Conservation (phyloP, 768 basidiomycete genomes). For the Xerocomellus amylosporus region DNA sequence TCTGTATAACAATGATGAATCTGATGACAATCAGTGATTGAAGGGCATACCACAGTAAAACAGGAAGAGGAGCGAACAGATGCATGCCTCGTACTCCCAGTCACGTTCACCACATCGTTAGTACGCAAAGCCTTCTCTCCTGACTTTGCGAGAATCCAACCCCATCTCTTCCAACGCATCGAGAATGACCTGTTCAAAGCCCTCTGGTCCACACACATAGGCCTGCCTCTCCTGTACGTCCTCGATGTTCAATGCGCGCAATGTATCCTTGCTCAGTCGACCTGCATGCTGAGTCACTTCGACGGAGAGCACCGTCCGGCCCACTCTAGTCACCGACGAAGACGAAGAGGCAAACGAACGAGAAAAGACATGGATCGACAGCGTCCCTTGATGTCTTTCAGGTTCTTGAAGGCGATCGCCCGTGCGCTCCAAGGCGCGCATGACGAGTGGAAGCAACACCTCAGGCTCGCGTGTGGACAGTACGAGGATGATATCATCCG, state of each 20-base stretch:
- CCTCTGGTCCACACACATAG: constrained; percentile 24
- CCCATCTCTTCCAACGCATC: constrained; percentile 20
- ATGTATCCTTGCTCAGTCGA: too few species aligned
- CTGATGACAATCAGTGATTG: too few species aligned
- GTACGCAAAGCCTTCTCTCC: constrained; percentile 44
- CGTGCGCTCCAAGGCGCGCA: not conserved
- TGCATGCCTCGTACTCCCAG: not conserved
- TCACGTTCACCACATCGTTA: constrained; percentile 16
- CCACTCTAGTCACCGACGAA: too few species aligned
- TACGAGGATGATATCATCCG: not conserved
- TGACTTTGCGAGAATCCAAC: constrained; percentile 33
- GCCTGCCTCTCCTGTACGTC: too few species aligned
- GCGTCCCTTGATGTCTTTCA: not conserved
- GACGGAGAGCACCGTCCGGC: too few species aligned
- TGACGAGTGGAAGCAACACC: too few species aligned
- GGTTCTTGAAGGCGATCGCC: too few species aligned
- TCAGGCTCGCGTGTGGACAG: too few species aligned
- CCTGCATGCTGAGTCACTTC: too few species aligned
- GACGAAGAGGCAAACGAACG: not conserved
- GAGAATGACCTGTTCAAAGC: too few species aligned
- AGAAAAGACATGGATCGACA: constrained; percentile 43
- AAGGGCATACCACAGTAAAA: too few species aligned
- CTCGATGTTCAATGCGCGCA: too few species aligned
- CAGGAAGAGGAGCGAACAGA: not conserved
- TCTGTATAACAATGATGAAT: not conserved